phyloP scores from a whole-genome alignment of 306 rosid species.

The Quercus suber region DNA sequence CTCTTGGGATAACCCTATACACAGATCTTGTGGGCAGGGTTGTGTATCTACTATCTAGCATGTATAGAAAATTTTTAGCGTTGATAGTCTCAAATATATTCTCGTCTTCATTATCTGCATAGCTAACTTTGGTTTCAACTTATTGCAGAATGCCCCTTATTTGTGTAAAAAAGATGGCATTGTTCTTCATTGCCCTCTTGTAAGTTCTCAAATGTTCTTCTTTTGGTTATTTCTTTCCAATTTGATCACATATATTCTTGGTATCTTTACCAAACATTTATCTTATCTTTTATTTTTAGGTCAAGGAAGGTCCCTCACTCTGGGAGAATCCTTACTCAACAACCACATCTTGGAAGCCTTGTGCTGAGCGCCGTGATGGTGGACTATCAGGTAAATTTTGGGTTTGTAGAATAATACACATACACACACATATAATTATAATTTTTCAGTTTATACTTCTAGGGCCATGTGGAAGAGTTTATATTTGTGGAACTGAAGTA shows the following conservation, averaged over 20 bases:
- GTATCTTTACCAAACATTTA: not conserved
- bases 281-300: conserved; percentile 38
- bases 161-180: conserved; percentile 90
- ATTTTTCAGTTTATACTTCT: not conserved
- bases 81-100: not conserved
- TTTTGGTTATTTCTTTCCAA: conserved; percentile 11
- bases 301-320: conserved; percentile 84
- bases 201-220: conserved; percentile 41
- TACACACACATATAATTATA: no score
- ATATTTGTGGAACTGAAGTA: not conserved
- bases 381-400: conserved; percentile 61
- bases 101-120: not conserved
- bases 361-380: conserved; percentile 91
- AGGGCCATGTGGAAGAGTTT: not conserved
- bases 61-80: not conserved
- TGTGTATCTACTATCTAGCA: not conserved
- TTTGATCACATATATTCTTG: not conserved
- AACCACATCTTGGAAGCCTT: conserved; percentile 95
- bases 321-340: conserved; percentile 98
- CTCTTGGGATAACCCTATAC: no score
- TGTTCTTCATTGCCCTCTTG: conserved; percentile 90
- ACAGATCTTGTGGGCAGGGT: no score
- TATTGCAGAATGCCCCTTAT: conserved; percentile 81
- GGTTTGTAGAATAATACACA: not conserved
- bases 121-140: conserved; percentile 17